These are phyloP conservation scores for Annulohypoxylon nitens DNA, from an alignment of 495 filamentous ascomycete species.

Conservation along the genomic window DNA sequence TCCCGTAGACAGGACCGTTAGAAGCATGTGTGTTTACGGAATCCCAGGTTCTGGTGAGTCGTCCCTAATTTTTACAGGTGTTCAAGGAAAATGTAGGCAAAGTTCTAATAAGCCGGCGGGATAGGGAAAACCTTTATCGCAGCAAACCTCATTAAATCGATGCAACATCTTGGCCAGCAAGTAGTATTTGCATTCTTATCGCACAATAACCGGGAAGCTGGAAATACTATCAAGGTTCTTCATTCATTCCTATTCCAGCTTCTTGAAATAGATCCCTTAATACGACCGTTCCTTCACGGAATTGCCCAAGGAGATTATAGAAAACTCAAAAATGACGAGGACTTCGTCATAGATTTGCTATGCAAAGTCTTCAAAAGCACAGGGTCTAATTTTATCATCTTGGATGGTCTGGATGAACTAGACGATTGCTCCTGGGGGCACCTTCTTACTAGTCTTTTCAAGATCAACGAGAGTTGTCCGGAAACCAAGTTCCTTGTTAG, in stretches of 20 bases:
- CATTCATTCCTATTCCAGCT: slow-evolving; percentile 36
- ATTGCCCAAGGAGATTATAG: slow-evolving; percentile 15
- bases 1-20: slow-evolving; percentile 12
- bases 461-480: slow-evolving; percentile 26
- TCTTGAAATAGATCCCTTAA: slow-evolving; percentile 10
- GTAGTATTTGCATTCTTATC: slow-evolving; percentile 31
- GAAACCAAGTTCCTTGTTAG: slow-evolving; percentile 35
- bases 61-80: neutral
- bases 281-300: slow-evolving; percentile 15
- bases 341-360: slow-evolving; percentile 19
- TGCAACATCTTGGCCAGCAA: slow-evolving; percentile 15
- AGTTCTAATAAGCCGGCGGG: neutral
- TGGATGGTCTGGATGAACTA: slow-evolving; percentile 34
- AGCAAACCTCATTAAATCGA: slow-evolving; percentile 18
- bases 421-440: slow-evolving; percentile 18
- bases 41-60: slow-evolving; percentile 38
- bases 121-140: slow-evolving; percentile 33
- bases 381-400: slow-evolving; percentile 22
- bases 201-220: slow-evolving; percentile 22
- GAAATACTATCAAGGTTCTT: slow-evolving; percentile 23
- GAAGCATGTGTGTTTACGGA: slow-evolving; percentile 31
- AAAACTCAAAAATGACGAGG: slow-evolving; percentile 29
- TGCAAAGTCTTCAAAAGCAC: slow-evolving; percentile 20
- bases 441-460: slow-evolving; percentile 23
- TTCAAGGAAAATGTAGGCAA: neutral